phyloP scores from a whole-genome alignment of 1,139 yeast genomes.

The Kodamaea plutei region DNA sequence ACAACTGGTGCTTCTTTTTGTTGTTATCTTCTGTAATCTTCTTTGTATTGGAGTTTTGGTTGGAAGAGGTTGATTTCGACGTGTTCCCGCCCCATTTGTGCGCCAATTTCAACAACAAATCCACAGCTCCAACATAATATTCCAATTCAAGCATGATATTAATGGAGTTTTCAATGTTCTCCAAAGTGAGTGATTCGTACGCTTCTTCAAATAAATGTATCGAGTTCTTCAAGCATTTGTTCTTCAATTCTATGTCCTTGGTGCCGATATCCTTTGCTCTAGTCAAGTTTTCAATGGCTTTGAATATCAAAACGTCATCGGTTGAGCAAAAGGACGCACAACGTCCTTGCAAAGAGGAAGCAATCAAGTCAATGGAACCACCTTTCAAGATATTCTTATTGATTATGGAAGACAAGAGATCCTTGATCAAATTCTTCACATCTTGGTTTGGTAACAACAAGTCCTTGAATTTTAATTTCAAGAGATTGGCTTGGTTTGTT shows the following conservation, averaged over 20 bases:
- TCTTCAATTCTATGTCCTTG: conserved; percentile 65
- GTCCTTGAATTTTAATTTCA: conserved; percentile 66
- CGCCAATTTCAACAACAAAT: conserved; percentile 75
- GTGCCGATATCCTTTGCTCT: conserved; percentile 75
- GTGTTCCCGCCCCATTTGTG: conserved; percentile 49
- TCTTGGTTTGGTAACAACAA: conserved; percentile 64
- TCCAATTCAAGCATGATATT: conserved; percentile 73
- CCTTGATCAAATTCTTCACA: conserved; percentile 73
- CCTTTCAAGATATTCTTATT: conserved; percentile 87
- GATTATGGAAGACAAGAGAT: conserved; percentile 81
- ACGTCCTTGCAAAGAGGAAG: conserved; percentile 82
- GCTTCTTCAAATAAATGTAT: conserved; percentile 76
- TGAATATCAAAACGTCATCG: conserved; percentile 87
- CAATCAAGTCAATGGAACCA: conserved; percentile 88
- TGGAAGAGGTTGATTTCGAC: conserved; percentile 5
- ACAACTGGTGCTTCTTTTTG: conserved; percentile 51
- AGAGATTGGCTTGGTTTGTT: conserved; percentile 64
- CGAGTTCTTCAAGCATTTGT: conserved; percentile 69
- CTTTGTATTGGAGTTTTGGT: conserved; percentile 4
- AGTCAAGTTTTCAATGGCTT: conserved; percentile 88
- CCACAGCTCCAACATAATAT: conserved; percentile 82
- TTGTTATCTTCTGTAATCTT: conserved; percentile 16
- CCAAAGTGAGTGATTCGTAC: conserved; percentile 71
- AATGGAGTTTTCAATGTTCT: conserved; percentile 77
- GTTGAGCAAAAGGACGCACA: conserved; percentile 96